Evolutionary conservation across 306 rosid species (phyloP), one percentile per base, ranked within the genome.

Genomic region (Citrullus colocynthis): DNA sequence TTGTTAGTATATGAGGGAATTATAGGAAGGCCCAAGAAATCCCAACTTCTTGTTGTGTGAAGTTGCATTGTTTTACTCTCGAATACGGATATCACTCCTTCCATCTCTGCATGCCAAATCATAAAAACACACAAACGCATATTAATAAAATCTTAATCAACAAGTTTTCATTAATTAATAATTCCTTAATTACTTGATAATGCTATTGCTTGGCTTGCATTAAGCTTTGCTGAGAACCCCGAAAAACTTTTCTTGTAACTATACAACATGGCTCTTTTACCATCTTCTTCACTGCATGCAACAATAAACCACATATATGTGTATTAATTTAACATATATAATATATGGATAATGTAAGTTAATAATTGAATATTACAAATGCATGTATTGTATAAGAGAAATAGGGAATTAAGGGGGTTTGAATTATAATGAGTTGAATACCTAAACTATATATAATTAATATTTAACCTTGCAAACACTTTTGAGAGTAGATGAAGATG

Each of bases 21-120:
- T 24, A 24, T 0, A 12, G 55, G 75, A 41, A 88, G 87, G 15
- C 85, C 87, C 59, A 88, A 42, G 81, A 88, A 88, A 76, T 88
- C 88, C 92, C 92, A 88, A 64, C 90, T 88, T 85, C 92, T 84
- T 51, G 90, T 88, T 59, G 92, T 88, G 77, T 84, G 87, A 73
- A 85, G 54, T 55, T 64, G 32, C 79, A 82, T 20, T 34, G 81
- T 81, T 83, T 60, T 83, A 83, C 92, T 88, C 79, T 75, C 72
- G 48, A 88, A 88, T 42, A 86, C 82, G 21, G 90, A 88, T 80
- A 88, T 80, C 71, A 88, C 92, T 79, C 34, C 90, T 66, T 81
- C 79, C 85, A 84, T 83, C 61, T 83, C 92, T 88, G 85, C 85
- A 77, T 28, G 66, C 17, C 17, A 61, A 7, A 3, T 7, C 3